Evolutionary conservation across 1,139 yeast species (phyloP), one percentile per base, ranked within the genome.

Genomic region (Suhomyces bokatorum): DNA sequence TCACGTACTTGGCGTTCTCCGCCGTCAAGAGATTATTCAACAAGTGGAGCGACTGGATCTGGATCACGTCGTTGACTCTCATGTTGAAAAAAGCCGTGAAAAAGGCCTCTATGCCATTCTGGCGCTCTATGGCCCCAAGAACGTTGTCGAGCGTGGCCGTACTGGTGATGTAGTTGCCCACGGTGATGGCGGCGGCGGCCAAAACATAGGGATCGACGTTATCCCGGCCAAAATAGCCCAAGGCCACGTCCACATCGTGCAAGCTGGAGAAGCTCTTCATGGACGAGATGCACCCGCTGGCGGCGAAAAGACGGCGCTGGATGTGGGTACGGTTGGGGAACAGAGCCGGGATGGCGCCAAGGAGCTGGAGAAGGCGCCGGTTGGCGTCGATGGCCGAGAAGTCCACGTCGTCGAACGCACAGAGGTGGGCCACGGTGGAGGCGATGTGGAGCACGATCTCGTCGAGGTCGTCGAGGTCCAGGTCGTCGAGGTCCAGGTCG

Each of bases 11-110:
- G 3, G 58, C 35, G 2, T 61, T 52, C 4, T 28, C 20, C 8
- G 46, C 35, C 3, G 63, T 59, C 16, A 61, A 30, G 30, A 58
- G 53, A 48, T 73, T 70, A 36, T 58, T 66, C 44, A 73, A 54
- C 47, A 69, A 51, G 53, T 73, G 78, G 36, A 69, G 56, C 1
- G 69, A 62, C 53, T 74, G 79, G 37, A 60, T 60, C 48, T 70
- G 77, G 4, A 74, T 59, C 5, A 73, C 61, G 51, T 74, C 78
- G 20, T 57, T 59, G 45, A 69, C 62, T 2, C 46, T 52, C 32
- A 52, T 49, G 17, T 51, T 43, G 44, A 69, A 62, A 39, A 67
- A 60, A 4, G 47, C 40, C 6, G 40, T 33, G 22, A 66, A 47
- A 26, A 70, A 64, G 2, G 32, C 31, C 10, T 45, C 40, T 9